phyloP scores from a whole-genome alignment of 768 basidiomycete species.

The Boletus tylopilopsis region DNA sequence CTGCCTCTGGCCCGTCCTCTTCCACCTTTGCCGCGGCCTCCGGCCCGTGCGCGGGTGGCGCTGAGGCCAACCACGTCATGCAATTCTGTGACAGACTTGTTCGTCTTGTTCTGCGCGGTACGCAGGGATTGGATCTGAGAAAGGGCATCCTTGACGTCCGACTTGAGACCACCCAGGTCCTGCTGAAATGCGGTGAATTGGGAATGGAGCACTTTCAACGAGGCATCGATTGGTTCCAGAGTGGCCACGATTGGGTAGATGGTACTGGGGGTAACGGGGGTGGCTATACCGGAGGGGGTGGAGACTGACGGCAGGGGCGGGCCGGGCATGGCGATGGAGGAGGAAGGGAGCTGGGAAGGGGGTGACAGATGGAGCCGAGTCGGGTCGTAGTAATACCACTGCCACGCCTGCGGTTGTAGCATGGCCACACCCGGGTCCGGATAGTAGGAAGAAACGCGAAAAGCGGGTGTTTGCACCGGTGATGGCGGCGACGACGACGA shows the following conservation, averaged over 20 bases:
- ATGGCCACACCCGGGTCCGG: neutral
- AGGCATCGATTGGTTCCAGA: neutral
- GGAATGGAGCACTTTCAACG: constrained; percentile 7
- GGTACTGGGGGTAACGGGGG: neutral
- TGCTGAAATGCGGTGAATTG: constrained; percentile 16
- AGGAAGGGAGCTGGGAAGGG: too few relatives aligned
- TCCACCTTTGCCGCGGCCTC: neutral
- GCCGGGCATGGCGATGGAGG: neutral
- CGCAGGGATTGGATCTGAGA: constrained; percentile 14
- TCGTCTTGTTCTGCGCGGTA: constrained; percentile 12
- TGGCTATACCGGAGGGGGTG: neutral
- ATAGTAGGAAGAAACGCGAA: neutral
- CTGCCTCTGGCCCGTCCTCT: neutral
- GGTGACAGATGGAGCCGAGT: neutral
- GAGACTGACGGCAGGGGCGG: neutral
- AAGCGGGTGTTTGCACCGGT: neutral
- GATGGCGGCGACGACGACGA: neutral
- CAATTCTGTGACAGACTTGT: constrained; percentile 6
- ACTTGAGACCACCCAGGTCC: constrained; percentile 2
- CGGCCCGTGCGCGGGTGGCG: neutral
- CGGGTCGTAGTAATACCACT: neutral
- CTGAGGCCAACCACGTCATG: constrained; percentile 14
- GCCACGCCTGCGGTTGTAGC: neutral
- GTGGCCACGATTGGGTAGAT: neutral
- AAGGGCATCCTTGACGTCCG: constrained; percentile 15